These are phyloP conservation scores for Ogataea minuta DNA, from an alignment of 805 yeast species.

Conservation along the genomic window DNA sequence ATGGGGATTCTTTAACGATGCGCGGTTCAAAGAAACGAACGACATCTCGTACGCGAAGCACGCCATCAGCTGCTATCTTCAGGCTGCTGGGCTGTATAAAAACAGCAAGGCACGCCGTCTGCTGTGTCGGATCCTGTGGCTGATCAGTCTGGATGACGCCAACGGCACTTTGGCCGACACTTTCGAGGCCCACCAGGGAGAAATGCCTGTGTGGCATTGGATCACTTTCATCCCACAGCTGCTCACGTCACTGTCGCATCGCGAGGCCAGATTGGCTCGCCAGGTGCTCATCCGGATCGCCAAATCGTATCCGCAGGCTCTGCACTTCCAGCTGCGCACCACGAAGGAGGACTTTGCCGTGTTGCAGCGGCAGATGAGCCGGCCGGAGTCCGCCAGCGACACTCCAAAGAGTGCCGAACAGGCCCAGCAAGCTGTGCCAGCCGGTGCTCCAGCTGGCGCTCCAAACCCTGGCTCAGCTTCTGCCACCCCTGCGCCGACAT, in stretches of 20 bases:
- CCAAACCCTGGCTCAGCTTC: slow-evolving; percentile 6
- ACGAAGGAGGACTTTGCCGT: slow-evolving; percentile 92
- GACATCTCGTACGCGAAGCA: slow-evolving; percentile 85
- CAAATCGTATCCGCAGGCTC: slow-evolving; percentile 94
- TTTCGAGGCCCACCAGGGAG: slow-evolving; percentile 90
- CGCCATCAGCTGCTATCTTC: slow-evolving; percentile 93
- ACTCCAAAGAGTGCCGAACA: slow-evolving; percentile 6
- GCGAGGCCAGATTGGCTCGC: slow-evolving; percentile 86
- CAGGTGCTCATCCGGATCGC: slow-evolving; percentile 89
- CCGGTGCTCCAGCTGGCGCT: slow-evolving; percentile 4
- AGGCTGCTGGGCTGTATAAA: slow-evolving; percentile 96
- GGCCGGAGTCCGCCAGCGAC: slow-evolving; percentile 14
- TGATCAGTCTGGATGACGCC: slow-evolving; percentile 85
- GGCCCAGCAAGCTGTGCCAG: slow-evolving; percentile 1
- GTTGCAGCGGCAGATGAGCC: slow-evolving; percentile 63
- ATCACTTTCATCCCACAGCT: slow-evolving; percentile 95
- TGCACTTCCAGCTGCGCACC: slow-evolving; percentile 93
- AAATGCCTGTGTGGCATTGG: slow-evolving; percentile 99
- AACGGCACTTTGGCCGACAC: slow-evolving; percentile 80
- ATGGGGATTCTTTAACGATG: slow-evolving; percentile 96
- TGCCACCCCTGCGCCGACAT: slow-evolving; percentile 1
- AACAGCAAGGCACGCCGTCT: slow-evolving; percentile 86
- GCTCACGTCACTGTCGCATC: slow-evolving; percentile 82
- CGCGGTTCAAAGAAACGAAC: slow-evolving; percentile 74
- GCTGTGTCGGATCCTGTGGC: slow-evolving; percentile 88